phyloP scores from a whole-genome alignment of 164 flowering plant species.

The Dillenia suffruticosa region DNA sequence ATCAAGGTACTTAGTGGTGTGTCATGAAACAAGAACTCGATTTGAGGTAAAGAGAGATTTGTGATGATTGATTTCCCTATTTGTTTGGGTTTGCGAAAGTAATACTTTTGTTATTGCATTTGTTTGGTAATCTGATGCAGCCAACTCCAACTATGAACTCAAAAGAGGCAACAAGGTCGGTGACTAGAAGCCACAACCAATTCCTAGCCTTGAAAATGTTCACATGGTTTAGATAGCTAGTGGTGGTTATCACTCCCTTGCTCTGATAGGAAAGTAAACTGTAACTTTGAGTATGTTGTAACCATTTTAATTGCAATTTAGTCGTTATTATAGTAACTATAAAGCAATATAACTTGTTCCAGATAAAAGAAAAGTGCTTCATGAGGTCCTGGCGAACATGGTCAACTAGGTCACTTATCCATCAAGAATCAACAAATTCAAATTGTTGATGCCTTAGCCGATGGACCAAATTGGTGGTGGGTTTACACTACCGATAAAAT shows the following conservation, averaged over 20 bases:
- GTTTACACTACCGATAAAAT: too few species aligned
- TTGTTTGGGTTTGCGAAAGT: too few species aligned
- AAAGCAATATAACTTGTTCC: slow-evolving; percentile 6
- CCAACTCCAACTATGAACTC: slow-evolving; percentile 90
- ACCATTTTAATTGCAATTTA: background rate
- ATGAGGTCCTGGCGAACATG: slow-evolving; percentile 97
- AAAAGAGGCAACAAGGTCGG: slow-evolving; percentile 78
- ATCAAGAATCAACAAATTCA: slow-evolving; percentile 63
- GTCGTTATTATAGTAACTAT: background rate
- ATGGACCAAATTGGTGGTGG: too few species aligned
- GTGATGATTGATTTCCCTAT: too few species aligned
- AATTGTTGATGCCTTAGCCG: slow-evolving; percentile 57
- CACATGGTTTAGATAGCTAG: slow-evolving; percentile 66
- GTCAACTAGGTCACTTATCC: slow-evolving; percentile 83
- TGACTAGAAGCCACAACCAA: slow-evolving; percentile 80
- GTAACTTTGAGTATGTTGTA: background rate
- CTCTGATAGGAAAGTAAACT: slow-evolving; percentile 62
- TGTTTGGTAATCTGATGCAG: slow-evolving; percentile 28
- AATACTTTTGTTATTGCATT: background rate
- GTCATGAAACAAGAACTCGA: too few species aligned
- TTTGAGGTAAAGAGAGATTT: too few species aligned
- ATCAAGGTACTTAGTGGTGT: too few species aligned
- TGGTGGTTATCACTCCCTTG: slow-evolving; percentile 94
- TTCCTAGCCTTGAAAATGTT: slow-evolving; percentile 58
- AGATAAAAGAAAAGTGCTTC: slow-evolving; percentile 86